Conservation (phyloP, 768 basidiomycete species). For the Mrakia gelida region DNA sequence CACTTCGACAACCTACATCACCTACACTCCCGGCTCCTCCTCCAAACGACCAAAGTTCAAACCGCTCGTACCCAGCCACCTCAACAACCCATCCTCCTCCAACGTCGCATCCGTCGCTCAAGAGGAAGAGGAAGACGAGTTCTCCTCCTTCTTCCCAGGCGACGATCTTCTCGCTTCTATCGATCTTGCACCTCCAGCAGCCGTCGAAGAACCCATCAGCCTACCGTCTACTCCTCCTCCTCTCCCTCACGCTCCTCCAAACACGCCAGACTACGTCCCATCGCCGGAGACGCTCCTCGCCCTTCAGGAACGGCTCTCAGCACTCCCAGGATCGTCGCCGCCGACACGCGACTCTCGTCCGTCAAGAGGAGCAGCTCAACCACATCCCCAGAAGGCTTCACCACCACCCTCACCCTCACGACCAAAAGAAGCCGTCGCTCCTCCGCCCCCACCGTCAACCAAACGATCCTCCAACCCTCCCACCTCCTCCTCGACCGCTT, state of each 20-base stretch:
- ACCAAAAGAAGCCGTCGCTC: neutral
- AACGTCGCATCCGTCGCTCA: neutral
- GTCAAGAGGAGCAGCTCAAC: neutral
- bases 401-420: neutral
- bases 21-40: neutral
- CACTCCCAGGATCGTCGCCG: neutral
- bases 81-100: too few relatives aligned
- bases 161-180: neutral
- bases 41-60: neutral
- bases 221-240: neutral
- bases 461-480: neutral
- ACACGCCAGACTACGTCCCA: neutral
- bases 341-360: neutral
- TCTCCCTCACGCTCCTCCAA: neutral
- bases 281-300: neutral
- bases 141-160: neutral
- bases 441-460: neutral
- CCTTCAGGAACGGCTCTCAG: neutral
- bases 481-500: neutral
- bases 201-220: neutral
- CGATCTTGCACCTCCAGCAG: neutral
- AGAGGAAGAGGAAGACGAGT: slow-evolving; percentile 2
- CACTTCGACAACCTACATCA: neutral
- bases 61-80: neutral
- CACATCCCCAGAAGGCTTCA: too few relatives aligned